These are phyloP conservation scores for Ceratocystiopsis minuta DNA, from an alignment of 2,329 filamentous ascomycete genomes.

Conservation along the genomic window DNA sequence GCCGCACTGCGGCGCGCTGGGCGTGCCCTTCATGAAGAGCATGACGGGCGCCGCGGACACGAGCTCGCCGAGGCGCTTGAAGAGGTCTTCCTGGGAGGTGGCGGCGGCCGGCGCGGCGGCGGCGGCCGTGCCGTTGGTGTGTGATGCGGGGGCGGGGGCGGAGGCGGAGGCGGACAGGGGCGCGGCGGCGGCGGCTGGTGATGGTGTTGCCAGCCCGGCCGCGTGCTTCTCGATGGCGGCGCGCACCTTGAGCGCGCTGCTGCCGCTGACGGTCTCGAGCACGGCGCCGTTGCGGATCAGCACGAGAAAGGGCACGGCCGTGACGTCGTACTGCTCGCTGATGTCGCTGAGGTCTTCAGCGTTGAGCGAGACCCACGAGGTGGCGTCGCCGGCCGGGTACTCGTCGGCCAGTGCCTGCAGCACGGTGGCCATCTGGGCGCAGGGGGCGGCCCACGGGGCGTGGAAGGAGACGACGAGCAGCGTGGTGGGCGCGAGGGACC, in stretches of 20 bases:
- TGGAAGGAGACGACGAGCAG: constrained; percentile 86
- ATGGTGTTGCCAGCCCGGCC: constrained; percentile 11
- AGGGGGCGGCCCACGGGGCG: constrained; percentile 90
- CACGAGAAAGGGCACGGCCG: constrained; percentile 82
- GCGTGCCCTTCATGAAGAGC: constrained; percentile 99
- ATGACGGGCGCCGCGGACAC: constrained; percentile 94
- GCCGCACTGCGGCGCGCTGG: constrained; percentile 87
- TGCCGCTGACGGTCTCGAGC: constrained; percentile 75
- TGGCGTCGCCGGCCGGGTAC: constrained; percentile 50
- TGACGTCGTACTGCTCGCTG: constrained; percentile 83
- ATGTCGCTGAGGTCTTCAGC: constrained; percentile 88
- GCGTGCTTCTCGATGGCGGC: constrained; percentile 72
- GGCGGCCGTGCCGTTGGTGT: constrained; percentile 4
- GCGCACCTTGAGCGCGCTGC: constrained; percentile 71
- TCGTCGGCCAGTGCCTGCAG: constrained; percentile 71
- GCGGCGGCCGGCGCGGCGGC: constrained; percentile 10
- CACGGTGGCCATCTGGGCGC: constrained; percentile 81
- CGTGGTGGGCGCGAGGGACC: constrained; percentile 46
- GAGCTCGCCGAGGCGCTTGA: constrained; percentile 61
- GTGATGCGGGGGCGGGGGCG: too few relatives aligned
- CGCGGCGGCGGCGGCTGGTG: constrained; percentile 20
- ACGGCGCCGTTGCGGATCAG: constrained; percentile 58
- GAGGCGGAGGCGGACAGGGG: too few relatives aligned
- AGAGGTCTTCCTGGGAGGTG: constrained; percentile 56
- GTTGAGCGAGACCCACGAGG: constrained; percentile 79